phyloP scores from a whole-genome alignment of 2,329 filamentous ascomycete genomes.

The Coniochaeta prunicola region DNA sequence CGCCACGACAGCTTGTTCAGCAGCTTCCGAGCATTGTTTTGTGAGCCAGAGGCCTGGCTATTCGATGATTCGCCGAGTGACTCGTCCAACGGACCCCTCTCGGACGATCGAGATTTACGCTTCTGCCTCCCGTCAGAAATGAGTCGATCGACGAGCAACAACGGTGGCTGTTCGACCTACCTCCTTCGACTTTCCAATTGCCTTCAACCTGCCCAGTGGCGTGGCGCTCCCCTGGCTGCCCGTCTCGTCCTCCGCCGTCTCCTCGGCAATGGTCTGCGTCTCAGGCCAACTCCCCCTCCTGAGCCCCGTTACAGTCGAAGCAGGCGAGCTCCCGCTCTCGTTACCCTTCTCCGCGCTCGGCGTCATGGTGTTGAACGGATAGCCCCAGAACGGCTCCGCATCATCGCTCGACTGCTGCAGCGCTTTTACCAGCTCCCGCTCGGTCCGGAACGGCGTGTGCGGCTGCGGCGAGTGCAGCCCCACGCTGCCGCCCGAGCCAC shows the following conservation, averaged over 20 bases:
- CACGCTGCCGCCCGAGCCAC: not conserved
- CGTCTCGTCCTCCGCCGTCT: not conserved
- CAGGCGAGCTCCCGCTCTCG: not conserved
- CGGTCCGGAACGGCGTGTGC: not conserved
- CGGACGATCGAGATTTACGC: not conserved
- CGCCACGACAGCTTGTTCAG: conserved; percentile 2
- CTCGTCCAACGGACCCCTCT: not conserved
- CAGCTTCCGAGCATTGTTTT: not conserved
- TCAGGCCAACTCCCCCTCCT: not conserved
- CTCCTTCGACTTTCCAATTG: not conserved
- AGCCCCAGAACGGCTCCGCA: not conserved
- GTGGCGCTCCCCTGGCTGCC: not conserved
- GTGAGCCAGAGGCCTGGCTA: not conserved
- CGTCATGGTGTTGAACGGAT: not conserved
- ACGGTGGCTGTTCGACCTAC: not conserved
- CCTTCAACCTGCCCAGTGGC: not conserved
- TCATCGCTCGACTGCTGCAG: not conserved
- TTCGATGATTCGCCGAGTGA: not conserved
- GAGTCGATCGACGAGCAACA: no score
- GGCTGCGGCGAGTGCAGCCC: not conserved
- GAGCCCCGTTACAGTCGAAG: not conserved
- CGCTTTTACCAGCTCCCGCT: not conserved
- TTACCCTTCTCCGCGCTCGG: not conserved
- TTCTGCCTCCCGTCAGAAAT: not conserved
- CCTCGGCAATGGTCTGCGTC: not conserved